A percentile compares a stretch with the other conserved stretches of the same genome.
Conservation (phyloP, 768 basidiomycete species). For the Fomitopsis pulvina region DNA sequence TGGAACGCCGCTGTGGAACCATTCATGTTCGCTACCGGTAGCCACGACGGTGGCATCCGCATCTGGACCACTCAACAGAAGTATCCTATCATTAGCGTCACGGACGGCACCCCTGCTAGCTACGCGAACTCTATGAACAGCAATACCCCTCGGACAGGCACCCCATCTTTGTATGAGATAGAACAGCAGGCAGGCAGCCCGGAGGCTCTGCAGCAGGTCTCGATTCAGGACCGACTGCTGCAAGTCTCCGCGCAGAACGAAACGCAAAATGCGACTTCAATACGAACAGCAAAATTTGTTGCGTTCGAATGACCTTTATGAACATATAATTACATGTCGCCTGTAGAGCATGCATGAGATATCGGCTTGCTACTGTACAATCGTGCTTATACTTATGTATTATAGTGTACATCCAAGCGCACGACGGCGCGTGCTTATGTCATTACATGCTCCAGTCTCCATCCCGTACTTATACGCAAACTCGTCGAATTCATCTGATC, state of each 20-base stretch:
- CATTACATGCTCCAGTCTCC: no score
- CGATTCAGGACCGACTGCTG: not conserved
- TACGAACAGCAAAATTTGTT: not conserved
- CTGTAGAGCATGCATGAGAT: not conserved
- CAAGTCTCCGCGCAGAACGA: not conserved
- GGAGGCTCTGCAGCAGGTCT: not conserved
- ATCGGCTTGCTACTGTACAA: no score
- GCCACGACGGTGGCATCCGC: slow-evolving; percentile 68
- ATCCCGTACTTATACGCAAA: not conserved
- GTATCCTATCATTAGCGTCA: not conserved
- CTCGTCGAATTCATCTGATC: not conserved
- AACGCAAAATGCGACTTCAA: not conserved
- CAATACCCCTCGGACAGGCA: slow-evolving; percentile 14
- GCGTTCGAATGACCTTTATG: not conserved
- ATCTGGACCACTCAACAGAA: slow-evolving; percentile 48
- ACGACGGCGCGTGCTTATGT: no score
- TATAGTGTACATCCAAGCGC: not conserved
- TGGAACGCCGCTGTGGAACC: slow-evolving; percentile 69
- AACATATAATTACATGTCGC: not conserved
- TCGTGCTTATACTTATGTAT: not conserved
- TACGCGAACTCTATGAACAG: slow-evolving; percentile 5
- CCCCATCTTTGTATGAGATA: slow-evolving; percentile 12
- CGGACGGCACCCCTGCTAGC: slow-evolving; percentile 3
- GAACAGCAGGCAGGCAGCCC: slow-evolving; percentile 14
- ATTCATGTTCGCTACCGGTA: slow-evolving; percentile 69